Evolutionary conservation across 169 alveolate genomes (phyloP).

Genomic region (Hammondia hammondi): DNA sequence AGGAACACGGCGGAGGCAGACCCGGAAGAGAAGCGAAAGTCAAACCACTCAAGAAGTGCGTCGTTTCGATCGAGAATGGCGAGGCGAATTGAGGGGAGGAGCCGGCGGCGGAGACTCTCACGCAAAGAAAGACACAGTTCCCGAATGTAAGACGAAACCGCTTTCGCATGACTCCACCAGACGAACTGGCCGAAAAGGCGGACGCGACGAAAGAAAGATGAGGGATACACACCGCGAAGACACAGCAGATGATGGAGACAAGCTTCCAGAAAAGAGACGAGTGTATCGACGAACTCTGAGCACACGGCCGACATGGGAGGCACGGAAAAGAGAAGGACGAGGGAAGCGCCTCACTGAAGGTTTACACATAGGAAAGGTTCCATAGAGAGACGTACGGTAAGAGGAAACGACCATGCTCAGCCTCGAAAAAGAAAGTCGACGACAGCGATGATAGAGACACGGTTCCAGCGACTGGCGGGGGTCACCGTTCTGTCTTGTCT

Average conservation of each 20-base stretch:
- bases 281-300: background rate
- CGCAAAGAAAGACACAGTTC: background rate
- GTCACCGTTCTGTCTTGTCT: too few species aligned
- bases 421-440: too few species aligned
- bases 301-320: too few species aligned
- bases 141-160: background rate
- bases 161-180: slow-evolving; percentile 18
- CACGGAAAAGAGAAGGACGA: too few species aligned
- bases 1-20: too few species aligned
- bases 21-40: background rate
- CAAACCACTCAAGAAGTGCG: background rate
- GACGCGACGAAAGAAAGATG: background rate
- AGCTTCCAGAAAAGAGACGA: slow-evolving; percentile 14
- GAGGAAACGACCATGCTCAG: too few species aligned
- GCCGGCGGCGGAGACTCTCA: background rate
- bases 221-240: slow-evolving; percentile 37
- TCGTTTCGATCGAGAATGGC: background rate
- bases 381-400: too few species aligned
- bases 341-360: too few species aligned
- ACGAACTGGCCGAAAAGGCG: slow-evolving; percentile 44
- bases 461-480: too few species aligned
- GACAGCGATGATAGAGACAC: too few species aligned
- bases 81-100: background rate
- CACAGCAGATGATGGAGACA: slow-evolving; percentile 18
- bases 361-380: too few species aligned